These are phyloP conservation scores for Tephrocybe sp. DNA, from an alignment of 768 basidiomycete genomes.

Conservation along the genomic window DNA sequence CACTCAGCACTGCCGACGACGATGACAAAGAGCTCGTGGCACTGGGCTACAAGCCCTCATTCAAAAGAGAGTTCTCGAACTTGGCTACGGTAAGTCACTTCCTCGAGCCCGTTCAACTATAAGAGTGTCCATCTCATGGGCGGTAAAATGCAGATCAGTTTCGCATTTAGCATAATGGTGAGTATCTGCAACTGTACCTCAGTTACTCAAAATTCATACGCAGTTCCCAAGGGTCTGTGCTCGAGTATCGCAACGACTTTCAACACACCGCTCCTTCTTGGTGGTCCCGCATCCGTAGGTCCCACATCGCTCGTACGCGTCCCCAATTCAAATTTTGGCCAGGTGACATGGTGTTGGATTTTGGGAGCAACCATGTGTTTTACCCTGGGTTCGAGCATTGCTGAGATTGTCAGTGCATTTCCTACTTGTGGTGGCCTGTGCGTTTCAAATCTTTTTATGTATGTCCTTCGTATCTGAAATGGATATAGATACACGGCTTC, in stretches of 20 bases:
- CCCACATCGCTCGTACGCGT: background rate
- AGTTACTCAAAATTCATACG: too few relatives aligned
- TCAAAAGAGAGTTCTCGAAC: conserved; percentile 84
- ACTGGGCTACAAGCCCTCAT: conserved; percentile 75
- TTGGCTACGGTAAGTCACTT: conserved; percentile 61
- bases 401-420: conserved; percentile 76
- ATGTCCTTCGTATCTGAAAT: background rate
- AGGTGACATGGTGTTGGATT: conserved; percentile 77
- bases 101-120: background rate
- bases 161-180: conserved; percentile 80
- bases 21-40: conserved; percentile 68
- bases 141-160: conserved; percentile 56
- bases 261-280: conserved; percentile 68
- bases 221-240: conserved; percentile 56
- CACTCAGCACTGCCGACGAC: conserved; percentile 37
- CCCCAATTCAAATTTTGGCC: background rate
- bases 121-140: background rate
- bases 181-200: background rate
- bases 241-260: conserved; percentile 79
- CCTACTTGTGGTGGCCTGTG: conserved; percentile 74
- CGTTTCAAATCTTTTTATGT: conserved; percentile 24
- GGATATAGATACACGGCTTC: conserved; percentile 70
- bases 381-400: conserved; percentile 70
- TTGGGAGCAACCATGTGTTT: conserved; percentile 73
- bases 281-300: conserved; percentile 67